Evolutionary conservation across 345 rosid species (phyloP).

Genomic region (Salix viminalis): DNA sequence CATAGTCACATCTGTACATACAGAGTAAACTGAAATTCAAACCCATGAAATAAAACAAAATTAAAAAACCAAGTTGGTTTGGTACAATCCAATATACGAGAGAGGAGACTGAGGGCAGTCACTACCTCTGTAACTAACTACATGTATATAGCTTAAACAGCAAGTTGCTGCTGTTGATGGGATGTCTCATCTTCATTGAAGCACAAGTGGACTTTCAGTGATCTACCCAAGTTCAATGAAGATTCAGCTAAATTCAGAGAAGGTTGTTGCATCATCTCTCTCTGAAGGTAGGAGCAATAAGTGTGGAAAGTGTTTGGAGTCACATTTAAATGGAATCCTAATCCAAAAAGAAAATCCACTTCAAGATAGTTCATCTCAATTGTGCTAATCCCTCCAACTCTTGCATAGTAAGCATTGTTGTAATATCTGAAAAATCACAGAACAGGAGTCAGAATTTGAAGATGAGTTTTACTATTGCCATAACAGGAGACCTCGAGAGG

Average conservation of each 20-base stretch:
- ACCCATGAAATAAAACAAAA: conserved; percentile 10
- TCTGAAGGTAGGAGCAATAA: conserved; percentile 61
- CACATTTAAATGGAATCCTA: conserved; percentile 74
- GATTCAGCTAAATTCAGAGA: conserved; percentile 24
- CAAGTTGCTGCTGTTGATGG: conserved; percentile 60
- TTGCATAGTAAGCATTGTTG: conserved; percentile 89
- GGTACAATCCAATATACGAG: conserved; percentile 13
- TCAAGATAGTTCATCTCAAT: conserved; percentile 80
- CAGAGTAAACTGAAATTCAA: conserved; percentile 1
- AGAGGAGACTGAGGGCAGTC: conserved; percentile 9
- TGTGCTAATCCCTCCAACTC: conserved; percentile 88
- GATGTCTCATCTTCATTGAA: conserved; percentile 67
- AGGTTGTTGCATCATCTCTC: conserved; percentile 57
- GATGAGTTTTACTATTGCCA: background rate
- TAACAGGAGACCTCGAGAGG: background rate
- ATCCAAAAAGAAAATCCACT: conserved; percentile 76
- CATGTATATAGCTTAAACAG: conserved; percentile 34
- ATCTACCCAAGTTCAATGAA: conserved; percentile 24
- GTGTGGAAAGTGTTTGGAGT: conserved; percentile 71
- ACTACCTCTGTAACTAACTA: conserved; percentile 29
- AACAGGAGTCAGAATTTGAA: background rate
- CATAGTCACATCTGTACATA: conserved; percentile 11
- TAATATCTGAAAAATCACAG: conserved; percentile 44
- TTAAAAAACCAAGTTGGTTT: background rate
- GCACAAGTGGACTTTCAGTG: conserved; percentile 37